Evolutionary conservation across 495 filamentous ascomycete genomes (phyloP).

Genomic region (Hyphodiscus hymeniophilus): DNA sequence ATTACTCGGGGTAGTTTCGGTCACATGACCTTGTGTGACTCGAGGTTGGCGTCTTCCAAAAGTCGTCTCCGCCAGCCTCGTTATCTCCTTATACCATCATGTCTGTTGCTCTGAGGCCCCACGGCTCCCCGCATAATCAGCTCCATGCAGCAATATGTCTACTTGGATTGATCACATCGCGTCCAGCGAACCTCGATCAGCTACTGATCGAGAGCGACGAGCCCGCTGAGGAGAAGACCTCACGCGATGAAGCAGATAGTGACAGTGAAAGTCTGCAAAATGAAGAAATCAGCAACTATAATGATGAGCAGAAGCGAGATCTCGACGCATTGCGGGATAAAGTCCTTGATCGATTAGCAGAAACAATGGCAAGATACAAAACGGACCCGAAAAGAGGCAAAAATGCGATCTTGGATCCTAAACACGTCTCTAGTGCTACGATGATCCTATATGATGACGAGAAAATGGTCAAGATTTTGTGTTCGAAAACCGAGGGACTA

Average conservation of each 20-base stretch:
- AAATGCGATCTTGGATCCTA: too few relatives aligned
- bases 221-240: slow-evolving; percentile 1
- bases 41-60: too few relatives aligned
- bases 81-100: background rate
- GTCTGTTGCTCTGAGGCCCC: slow-evolving; percentile 4
- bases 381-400: too few relatives aligned
- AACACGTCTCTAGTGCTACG: too few relatives aligned
- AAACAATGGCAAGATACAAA: too few relatives aligned
- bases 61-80: too few relatives aligned
- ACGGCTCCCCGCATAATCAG: background rate
- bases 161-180: slow-evolving; percentile 5
- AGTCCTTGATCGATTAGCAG: too few relatives aligned
- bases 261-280: slow-evolving; percentile 2
- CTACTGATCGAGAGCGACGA: slow-evolving; percentile 2
- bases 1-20: too few relatives aligned
- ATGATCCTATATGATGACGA: too few relatives aligned
- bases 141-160: slow-evolving; percentile 5
- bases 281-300: slow-evolving; percentile 1
- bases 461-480: too few relatives aligned
- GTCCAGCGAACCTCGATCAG: slow-evolving; percentile 2
- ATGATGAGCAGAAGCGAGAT: slow-evolving; percentile 1
- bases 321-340: slow-evolving; percentile 2
- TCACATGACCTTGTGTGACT: too few relatives aligned
- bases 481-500: too few relatives aligned
- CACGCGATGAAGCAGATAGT: slow-evolving; percentile 1